phyloP scores from a whole-genome alignment of 2,329 filamentous ascomycete species.

The Aspergillus floridensis region DNA sequence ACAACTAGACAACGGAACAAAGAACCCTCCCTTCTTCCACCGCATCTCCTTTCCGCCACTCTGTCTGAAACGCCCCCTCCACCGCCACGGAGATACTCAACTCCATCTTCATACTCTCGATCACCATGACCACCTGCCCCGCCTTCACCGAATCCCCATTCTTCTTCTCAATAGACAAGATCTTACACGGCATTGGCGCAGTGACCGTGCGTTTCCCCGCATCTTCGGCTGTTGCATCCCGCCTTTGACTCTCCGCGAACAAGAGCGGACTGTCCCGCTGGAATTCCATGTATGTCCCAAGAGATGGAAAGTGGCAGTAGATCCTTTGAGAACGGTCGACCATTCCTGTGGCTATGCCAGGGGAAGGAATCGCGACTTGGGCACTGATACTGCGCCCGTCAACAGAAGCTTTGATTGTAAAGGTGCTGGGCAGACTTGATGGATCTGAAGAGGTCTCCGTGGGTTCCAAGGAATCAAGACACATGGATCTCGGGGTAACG shows the following conservation, averaged over 20 bases:
- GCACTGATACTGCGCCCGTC: too few species aligned
- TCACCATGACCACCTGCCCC: slow-evolving; percentile 34
- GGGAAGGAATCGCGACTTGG: too few species aligned
- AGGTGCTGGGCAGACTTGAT: too few species aligned
- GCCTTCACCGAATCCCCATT: slow-evolving; percentile 30
- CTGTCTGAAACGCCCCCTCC: slow-evolving; percentile 28
- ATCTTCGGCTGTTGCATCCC: slow-evolving; percentile 16
- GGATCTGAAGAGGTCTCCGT: too few species aligned
- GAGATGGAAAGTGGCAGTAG: slow-evolving; percentile 28
- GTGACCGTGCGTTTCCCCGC: slow-evolving; percentile 15
- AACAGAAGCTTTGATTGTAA: too few species aligned
- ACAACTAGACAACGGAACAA: background rate
- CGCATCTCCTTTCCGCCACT: slow-evolving; percentile 30
- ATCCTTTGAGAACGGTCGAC: slow-evolving; percentile 5
- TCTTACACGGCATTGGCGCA: too few species aligned
- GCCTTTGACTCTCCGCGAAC: slow-evolving; percentile 22
- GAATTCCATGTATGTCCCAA: slow-evolving; percentile 31
- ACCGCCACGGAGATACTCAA: slow-evolving; percentile 30
- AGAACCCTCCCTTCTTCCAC: slow-evolving; percentile 35
- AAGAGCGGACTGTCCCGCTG: slow-evolving; percentile 27
- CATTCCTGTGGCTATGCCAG: too few species aligned
- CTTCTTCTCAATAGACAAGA: slow-evolving; percentile 2
- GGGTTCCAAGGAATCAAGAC: too few species aligned
- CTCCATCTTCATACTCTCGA: slow-evolving; percentile 49
- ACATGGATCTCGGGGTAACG: too few species aligned